These are phyloP conservation scores for Pleodorina starrii DNA, from an alignment of 139 green algal species.

Conservation along the genomic window DNA sequence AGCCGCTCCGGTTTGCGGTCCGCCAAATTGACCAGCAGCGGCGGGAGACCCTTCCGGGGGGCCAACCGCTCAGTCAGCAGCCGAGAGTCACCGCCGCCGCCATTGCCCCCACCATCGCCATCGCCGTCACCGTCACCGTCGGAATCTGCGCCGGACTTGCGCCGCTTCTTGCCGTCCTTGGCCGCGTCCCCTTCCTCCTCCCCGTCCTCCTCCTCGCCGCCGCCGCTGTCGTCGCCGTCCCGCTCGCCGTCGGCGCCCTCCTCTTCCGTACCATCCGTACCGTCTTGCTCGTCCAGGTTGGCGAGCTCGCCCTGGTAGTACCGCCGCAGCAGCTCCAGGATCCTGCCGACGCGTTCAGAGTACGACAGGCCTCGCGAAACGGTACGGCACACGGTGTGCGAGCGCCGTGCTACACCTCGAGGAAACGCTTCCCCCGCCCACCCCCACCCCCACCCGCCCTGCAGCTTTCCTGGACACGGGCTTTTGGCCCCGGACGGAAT, in stretches of 20 bases:
- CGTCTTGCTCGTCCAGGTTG: constrained; percentile 63
- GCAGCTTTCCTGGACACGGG: no score
- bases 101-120: constrained; percentile 24
- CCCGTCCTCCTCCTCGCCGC: constrained; percentile 8
- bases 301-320: constrained; percentile 74
- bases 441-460: no score
- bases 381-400: no score
- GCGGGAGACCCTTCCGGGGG: constrained; percentile 86
- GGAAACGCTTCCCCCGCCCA: no score
- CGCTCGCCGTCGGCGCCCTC: constrained; percentile 42
- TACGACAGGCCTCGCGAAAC: no score
- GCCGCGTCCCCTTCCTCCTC: constrained; percentile 10
- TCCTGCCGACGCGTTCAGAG: neutral
- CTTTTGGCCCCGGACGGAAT: no score
- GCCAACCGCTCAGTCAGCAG: constrained; percentile 87
- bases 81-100: constrained; percentile 1
- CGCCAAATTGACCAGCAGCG: constrained; percentile 86
- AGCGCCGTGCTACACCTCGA: no score
- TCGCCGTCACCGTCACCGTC: constrained; percentile 39
- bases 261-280: constrained; percentile 26
- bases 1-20: constrained; percentile 88
- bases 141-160: neutral
- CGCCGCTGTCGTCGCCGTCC: no score
- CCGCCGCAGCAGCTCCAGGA: constrained; percentile 68
- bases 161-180: constrained; percentile 31